Percentiles rank a stretch among this genome's conserved stretches.
Conservation (phyloP, 805 yeast genomes). For the Pichia nakasei region DNA sequence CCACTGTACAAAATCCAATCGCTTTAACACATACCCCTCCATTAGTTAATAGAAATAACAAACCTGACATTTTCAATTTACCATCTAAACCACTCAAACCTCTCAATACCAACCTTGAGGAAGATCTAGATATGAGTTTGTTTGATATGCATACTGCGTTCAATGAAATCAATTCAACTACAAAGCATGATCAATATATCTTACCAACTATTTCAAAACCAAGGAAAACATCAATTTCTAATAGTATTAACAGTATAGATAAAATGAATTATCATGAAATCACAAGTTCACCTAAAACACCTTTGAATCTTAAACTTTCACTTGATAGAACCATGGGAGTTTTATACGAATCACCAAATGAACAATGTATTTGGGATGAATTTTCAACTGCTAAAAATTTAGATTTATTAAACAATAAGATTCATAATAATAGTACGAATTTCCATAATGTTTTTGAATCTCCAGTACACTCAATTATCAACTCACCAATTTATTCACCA, state of each 20-base stretch:
- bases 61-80: not conserved
- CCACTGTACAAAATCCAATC: not conserved
- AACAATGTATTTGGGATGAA: constrained; percentile 12
- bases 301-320: not conserved
- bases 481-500: not conserved
- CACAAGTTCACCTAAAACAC: constrained; percentile 1
- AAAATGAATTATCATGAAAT: constrained; percentile 4
- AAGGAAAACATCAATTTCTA: constrained; percentile 5
- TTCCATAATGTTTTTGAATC: not conserved
- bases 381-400: constrained; percentile 2
- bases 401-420: not conserved
- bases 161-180: constrained; percentile 4
- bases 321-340: constrained; percentile 22
- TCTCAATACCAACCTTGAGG: not conserved
- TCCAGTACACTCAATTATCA: not conserved
- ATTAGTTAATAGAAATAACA: constrained; percentile 1
- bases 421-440: not conserved
- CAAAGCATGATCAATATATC: not conserved
- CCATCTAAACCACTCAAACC: not conserved
- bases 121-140: constrained; percentile 7
- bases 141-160: constrained; percentile 12
- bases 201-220: constrained; percentile 16
- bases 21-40: not conserved
- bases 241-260: constrained; percentile 4
- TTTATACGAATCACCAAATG: constrained; percentile 23